A percentile compares a stretch with the other conserved stretches of the same genome.
Conservation (phyloP, 2,329 filamentous ascomycete species). For the Aspergillus pseudotamarii region DNA sequence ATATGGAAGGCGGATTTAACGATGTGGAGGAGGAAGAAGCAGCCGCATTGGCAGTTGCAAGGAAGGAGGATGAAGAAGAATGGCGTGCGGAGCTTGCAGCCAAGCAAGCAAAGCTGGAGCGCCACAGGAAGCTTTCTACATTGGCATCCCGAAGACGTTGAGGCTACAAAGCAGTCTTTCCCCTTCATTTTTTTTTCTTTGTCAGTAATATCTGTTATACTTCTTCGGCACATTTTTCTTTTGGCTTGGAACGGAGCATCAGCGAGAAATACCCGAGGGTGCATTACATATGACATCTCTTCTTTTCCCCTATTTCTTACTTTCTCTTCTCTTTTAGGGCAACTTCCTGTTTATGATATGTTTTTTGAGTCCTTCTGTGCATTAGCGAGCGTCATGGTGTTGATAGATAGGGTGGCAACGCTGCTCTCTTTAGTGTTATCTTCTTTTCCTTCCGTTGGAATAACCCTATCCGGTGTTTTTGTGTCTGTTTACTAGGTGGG, state of each 20-base stretch:
- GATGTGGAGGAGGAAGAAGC: constrained; percentile 52
- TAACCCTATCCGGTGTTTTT: not conserved
- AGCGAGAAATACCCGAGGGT: constrained; percentile 30
- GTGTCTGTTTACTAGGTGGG: not conserved
- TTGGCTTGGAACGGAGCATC: constrained; percentile 28
- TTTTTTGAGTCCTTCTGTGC: constrained; percentile 24
- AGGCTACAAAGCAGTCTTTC: constrained; percentile 5
- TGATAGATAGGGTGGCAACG: constrained; percentile 26
- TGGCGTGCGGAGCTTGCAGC: constrained; percentile 45
- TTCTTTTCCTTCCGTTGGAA: constrained; percentile 4
- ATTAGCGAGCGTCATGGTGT: constrained; percentile 37
- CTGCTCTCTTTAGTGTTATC: constrained; percentile 15
- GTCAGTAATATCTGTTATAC: not conserved
- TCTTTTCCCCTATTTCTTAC: constrained; percentile 13
- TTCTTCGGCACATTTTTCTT: constrained; percentile 16
- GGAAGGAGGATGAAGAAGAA: constrained; percentile 51
- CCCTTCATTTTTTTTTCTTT: constrained; percentile 15
- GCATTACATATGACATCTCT: constrained; percentile 22
- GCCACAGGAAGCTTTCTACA: constrained; percentile 44
- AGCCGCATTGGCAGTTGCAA: constrained; percentile 43
- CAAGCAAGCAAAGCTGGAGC: constrained; percentile 51
- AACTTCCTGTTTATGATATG: constrained; percentile 10
- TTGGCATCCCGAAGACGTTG: constrained; percentile 41
- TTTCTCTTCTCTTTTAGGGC: constrained; percentile 10
- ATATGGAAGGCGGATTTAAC: constrained; percentile 54